Conservation (phyloP, 2,329 filamentous ascomycete species). For the Aspergillus candidus region DNA sequence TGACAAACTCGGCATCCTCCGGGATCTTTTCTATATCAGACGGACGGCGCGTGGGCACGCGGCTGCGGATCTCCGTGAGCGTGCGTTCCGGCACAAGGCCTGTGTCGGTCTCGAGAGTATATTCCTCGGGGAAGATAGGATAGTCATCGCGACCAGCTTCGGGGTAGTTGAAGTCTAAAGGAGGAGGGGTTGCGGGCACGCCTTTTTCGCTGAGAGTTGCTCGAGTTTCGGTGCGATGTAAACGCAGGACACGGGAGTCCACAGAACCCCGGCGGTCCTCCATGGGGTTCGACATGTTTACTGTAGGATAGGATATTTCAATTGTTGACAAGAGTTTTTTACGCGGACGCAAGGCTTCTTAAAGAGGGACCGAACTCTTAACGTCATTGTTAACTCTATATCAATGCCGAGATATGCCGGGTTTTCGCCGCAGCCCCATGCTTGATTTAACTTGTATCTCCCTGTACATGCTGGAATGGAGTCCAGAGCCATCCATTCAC, state of each 20-base stretch:
- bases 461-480: no score
- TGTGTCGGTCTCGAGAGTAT: conserved; percentile 9
- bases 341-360: no score
- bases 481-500: no score
- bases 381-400: no score
- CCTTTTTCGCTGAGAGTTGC: conserved; percentile 19
- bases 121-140: conserved; percentile 13
- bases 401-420: no score
- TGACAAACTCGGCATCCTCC: conserved; percentile 40
- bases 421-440: no score
- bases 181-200: conserved; percentile 16
- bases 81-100: conserved; percentile 10
- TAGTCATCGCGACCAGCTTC: conserved; percentile 11
- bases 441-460: no score
- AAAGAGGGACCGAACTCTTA: no score
- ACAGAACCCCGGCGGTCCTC: no score
- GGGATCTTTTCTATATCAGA: conserved; percentile 24
- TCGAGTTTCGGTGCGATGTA: conserved; percentile 15
- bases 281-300: no score
- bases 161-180: conserved; percentile 27
- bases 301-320: no score
- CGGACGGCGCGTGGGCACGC: neutral
- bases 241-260: neutral
- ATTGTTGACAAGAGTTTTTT: no score
- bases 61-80: conserved; percentile 8